Evolutionary conservation across 2,329 filamentous ascomycete species (phyloP).

Genomic region (Calonectria montana): DNA sequence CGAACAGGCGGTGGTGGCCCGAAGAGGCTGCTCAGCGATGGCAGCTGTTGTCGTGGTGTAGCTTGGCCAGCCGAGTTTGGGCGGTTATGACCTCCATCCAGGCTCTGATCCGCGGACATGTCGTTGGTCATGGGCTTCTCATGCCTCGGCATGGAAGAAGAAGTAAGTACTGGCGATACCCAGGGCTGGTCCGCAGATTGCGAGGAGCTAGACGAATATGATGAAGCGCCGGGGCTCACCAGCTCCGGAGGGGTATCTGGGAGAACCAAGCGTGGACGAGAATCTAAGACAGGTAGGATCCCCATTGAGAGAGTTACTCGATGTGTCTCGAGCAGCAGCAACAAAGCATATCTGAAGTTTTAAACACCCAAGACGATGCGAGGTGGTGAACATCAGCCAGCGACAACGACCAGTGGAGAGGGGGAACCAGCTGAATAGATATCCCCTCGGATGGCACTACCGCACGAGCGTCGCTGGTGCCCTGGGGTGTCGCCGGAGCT

Average conservation of each 20-base stretch:
- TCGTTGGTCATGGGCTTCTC: conserved; percentile 58
- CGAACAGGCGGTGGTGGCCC: conserved; percentile 59
- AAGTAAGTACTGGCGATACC: conserved; percentile 53
- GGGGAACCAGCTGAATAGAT: conserved; percentile 38
- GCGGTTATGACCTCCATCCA: conserved; percentile 51
- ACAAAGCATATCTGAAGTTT: conserved; percentile 37
- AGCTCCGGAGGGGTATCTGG: conserved; percentile 67
- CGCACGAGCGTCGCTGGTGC: conserved; percentile 42
- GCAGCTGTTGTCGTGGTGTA: conserved; percentile 60
- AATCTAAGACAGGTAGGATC: conserved; percentile 62
- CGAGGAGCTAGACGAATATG: conserved; percentile 57
- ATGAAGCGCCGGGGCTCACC: conserved; percentile 62
- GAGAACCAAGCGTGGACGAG: conserved; percentile 61
- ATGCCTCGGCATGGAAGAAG: conserved; percentile 70
- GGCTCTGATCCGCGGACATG: conserved; percentile 54
- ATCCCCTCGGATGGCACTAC: conserved; percentile 42
- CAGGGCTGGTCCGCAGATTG: conserved; percentile 58
- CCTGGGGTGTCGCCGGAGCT: conserved; percentile 31
- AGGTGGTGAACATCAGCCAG: conserved; percentile 31
- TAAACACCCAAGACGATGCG: conserved; percentile 29
- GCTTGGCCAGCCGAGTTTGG: conserved; percentile 47
- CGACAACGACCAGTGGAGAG: conserved; percentile 31
- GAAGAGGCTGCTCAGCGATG: conserved; percentile 68
- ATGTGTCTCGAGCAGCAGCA: conserved; percentile 41
- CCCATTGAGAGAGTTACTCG: conserved; percentile 63